Conservation (phyloP, 2,329 filamentous ascomycete genomes). For the Pyrenophora seminiperda region DNA sequence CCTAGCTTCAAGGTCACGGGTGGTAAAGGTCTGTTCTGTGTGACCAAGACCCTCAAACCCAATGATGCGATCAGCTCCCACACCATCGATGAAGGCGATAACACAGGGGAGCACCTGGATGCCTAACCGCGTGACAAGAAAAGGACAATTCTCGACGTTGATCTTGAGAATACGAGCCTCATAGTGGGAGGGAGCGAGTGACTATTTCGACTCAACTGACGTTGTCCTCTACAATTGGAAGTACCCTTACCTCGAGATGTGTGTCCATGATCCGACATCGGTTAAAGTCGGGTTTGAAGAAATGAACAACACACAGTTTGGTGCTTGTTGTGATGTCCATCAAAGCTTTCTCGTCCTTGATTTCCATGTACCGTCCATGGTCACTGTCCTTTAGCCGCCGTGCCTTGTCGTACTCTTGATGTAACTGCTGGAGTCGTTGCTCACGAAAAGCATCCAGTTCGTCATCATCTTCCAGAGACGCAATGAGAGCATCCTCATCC, state of each 20-base stretch:
- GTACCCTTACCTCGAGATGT: constrained; percentile 54
- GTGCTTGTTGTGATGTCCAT: constrained; percentile 65
- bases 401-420: constrained; percentile 60
- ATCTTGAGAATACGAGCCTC: constrained; percentile 64
- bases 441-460: constrained; percentile 61
- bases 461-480: constrained; percentile 62
- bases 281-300: constrained; percentile 67
- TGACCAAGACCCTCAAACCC: constrained; percentile 64
- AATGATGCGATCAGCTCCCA: constrained; percentile 61
- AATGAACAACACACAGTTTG: constrained; percentile 65
- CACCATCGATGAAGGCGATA: constrained; percentile 61
- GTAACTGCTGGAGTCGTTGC: constrained; percentile 62
- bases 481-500: constrained; percentile 66
- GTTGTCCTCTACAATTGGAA: neutral
- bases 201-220: constrained; percentile 31
- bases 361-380: constrained; percentile 60
- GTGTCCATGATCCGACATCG: constrained; percentile 67
- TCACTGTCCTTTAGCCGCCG: constrained; percentile 57
- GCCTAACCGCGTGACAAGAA: constrained; percentile 62
- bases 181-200: constrained; percentile 61
- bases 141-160: constrained; percentile 65
- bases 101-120: constrained; percentile 65
- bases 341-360: constrained; percentile 63
- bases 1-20: constrained; percentile 59
- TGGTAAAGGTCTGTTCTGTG: constrained; percentile 59